Evolutionary conservation across 1,284 basidiomycete genomes (phyloP), one percentile per base, ranked within the genome.

Genomic region (Cryptococcus amylolentus): DNA sequence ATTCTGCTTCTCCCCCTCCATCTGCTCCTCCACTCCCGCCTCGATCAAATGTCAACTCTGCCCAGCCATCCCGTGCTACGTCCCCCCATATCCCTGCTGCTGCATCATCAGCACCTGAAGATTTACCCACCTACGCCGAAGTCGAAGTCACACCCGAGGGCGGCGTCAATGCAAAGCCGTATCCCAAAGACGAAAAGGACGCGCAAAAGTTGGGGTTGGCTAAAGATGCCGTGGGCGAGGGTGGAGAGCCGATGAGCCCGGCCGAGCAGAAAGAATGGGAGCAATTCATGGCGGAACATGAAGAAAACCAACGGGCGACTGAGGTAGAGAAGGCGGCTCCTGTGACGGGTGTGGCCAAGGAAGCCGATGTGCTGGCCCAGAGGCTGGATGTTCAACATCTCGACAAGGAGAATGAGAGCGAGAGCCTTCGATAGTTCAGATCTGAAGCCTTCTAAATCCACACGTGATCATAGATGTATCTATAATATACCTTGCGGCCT

Each of bases 221-320:
- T 49, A 28, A 37, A 14, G 58, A 49, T 50, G 54, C 57, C 20
- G 37, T 55, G 42, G 56, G 39, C 16, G 50, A 45, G 2, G 58
- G 57, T 20, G 54, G 60, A 12, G 60, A 64, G 26, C 59, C 50
- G 16, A 65, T 67, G 65, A 58, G 49, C 10, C 63, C 63, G 18
- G 47, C 52, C 9, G 65, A 67, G 56, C 54, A 55, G 52, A 58
- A 52, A 44, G 67, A 67, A 38, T 67, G 65, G 63, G 67, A 67
- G 51, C 55, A 67, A 41, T 59, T 60, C 20, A 35, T 57, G 26
- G 49, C 42, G 18, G 57, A 52, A 5, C 53, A 51, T 12, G 38
- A 41, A 16, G 55, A 49, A 2, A 47, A 49, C 16, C 49, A 45
- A n/a, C 52, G 41, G 5, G 42, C n/a, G 37, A 14, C 31, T 26